Base-by-base conservation (phyloP, 129 eudicot genomes). In the Ambrosia artemisiifolia region DNA sequence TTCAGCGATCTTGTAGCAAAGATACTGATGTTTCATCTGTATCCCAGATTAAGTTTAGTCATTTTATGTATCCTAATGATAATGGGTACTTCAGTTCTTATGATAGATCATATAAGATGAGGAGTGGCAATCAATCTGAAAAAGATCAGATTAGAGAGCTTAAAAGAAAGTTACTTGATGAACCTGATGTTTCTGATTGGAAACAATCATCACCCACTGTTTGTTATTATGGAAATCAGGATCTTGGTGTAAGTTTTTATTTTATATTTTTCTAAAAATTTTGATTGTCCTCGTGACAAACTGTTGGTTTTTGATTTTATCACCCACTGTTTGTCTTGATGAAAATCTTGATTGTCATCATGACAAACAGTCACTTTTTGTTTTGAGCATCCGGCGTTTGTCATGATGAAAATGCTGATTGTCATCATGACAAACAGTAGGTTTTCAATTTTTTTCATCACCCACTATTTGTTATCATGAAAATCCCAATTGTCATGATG, bases 191-290 rank as follows among this genome's bases (percentile, higher is more conserved):
- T 79, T 73, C 87, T 11, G 84, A 79, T 76, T 77, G 80, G 77
- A 75, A 82, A 72, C 81, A 55, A 62, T 61, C 79, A 18, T 55
- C 44, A 17, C 69, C 75, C 17, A 61, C 71, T 11, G 12, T 55
- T 35, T 78, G 85, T 46, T 71, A 65, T 48, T 88, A 82, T 34
- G 78, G 79, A 50, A 83, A 62, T 57, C 87, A 75, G 8, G 80
- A 83, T 76, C 61, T 70, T 77, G 71, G 73, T 34, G 99, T 94
- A 90, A 94, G 93, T 76, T 33, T 50, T 33, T 20, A n/a, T 7
- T 35, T 3, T 56, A 59, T n/a, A 11, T 49, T 11, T 30, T 53
- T 61, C 33, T n/a, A 34, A 42, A 3, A 10, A 24, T 3, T 57
- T 30, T 53, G 60, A 17, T 18, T 7, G 2, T 53, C 32, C 2